Evolutionary conservation across 163 green algal species (phyloP), one percentile per base, ranked within the genome.

Genomic region (Prototheca wickerhamii): DNA sequence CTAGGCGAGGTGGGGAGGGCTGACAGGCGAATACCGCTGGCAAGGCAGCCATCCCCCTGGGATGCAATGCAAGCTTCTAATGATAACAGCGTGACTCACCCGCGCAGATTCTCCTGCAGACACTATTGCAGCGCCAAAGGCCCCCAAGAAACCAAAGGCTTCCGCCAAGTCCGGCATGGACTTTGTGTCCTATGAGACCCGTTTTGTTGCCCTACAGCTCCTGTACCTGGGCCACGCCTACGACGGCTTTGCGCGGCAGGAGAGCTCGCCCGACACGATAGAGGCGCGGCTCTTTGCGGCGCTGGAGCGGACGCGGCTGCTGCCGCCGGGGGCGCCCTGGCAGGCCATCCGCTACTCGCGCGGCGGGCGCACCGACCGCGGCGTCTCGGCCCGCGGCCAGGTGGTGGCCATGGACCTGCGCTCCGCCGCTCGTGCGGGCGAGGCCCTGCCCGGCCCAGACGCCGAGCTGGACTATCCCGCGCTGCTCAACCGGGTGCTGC

Each of bases 301-400:
- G 40, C 71, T 94, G 65, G 61, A 73, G 2, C 65, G 69, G 31
- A 71, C 76, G 28, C 62, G 73, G 28, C 76, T 94, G 8, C 77
- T 91, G 7, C 73, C 74, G 4, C 28, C 71, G 1, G 68, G 40
- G 21, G 58, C 60, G 2, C 58, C 65, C 20, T 75, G 74, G 60
- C 51, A 76, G 63, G 53, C 58, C 15, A 57, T 94, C 28, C 31
- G 65, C 3, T 95, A 95, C 65, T 89, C 80, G 3, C 71, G 89
- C 7, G 91, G 86, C 60, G 90, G 90, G 4, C 81, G 90, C 32
- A 96, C 90, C 2, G 90, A 96, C 75, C 88, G 85, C 44, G 87
- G 90, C 10, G 90, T 96, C 25, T 92, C 81, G 23, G 90, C 77
- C 0, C 52, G 61, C 30, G 49, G 42, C 23, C 76, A 91, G 82